A percentile compares a stretch with the other conserved stretches of the same genome.
Evolutionary conservation across 345 rosid genomes (phyloP).

Genomic region (Kernera saxatilis): DNA sequence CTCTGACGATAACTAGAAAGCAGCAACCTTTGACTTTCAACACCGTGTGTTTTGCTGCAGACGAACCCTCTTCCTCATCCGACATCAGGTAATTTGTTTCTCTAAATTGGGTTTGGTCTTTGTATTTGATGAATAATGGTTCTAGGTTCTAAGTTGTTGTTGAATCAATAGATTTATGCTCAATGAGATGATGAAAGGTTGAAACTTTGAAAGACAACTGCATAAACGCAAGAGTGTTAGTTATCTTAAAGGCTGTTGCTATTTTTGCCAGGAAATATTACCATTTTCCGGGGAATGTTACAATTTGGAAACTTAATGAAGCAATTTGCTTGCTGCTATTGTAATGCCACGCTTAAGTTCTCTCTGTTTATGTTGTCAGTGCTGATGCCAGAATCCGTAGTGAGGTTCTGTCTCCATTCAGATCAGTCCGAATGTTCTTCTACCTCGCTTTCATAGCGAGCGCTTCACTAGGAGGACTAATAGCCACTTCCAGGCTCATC

Average conservation of each 20-base stretch:
- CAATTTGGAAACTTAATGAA: neutral
- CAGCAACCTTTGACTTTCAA: conserved; percentile 11
- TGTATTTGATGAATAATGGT: neutral
- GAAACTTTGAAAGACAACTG: neutral
- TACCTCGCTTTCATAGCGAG: conserved; percentile 86
- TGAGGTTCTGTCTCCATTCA: conserved; percentile 91
- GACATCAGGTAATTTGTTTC: conserved; percentile 47
- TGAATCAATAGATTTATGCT: neutral
- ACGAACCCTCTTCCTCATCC: conserved; percentile 48
- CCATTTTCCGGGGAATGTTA: neutral
- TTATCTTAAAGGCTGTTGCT: neutral
- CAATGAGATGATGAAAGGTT: conserved; percentile 7
- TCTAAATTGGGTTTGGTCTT: neutral
- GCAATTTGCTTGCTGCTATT: neutral
- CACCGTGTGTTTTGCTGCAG: conserved; percentile 47
- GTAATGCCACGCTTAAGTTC: neutral
- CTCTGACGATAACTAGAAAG: conserved; percentile 4
- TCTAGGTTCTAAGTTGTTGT: neutral
- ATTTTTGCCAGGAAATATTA: neutral
- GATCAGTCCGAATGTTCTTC: conserved; percentile 92
- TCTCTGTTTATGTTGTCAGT: conserved; percentile 43
- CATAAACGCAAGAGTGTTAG: neutral
- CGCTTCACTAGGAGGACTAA: conserved; percentile 68
- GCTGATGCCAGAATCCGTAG: conserved; percentile 77
- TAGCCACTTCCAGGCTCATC: conserved; percentile 71